Percentiles rank a stretch among this genome's conserved stretches.
Conservation (phyloP, 768 basidiomycete species). For the Tephrocybe sp. region DNA sequence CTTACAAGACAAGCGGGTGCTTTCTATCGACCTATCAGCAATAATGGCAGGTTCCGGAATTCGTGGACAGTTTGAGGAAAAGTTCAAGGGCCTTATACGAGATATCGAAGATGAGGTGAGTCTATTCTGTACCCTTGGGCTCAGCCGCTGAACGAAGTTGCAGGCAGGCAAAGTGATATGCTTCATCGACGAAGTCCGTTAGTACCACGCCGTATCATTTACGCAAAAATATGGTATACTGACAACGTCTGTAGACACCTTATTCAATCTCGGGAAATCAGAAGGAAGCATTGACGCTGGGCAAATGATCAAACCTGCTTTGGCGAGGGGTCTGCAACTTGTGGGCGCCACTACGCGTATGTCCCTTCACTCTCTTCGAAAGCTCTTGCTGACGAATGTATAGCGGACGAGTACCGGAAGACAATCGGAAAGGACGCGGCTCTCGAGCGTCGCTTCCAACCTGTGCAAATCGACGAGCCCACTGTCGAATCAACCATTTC, state of each 20-base stretch:
- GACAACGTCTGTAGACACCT: slow-evolving; percentile 44
- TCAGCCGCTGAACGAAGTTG: slow-evolving; percentile 2
- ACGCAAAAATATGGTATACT: too few species aligned
- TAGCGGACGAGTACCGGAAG: slow-evolving; percentile 86
- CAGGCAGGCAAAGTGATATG: slow-evolving; percentile 79
- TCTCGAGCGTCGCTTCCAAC: slow-evolving; percentile 88
- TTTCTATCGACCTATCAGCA: slow-evolving; percentile 79
- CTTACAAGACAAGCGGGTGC: slow-evolving; percentile 81
- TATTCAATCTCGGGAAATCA: slow-evolving; percentile 87
- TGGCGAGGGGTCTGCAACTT: slow-evolving; percentile 83
- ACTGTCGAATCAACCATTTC: slow-evolving; percentile 81
- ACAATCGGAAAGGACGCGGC: slow-evolving; percentile 92
- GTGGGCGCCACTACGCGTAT: slow-evolving; percentile 88
- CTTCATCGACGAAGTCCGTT: slow-evolving; percentile 93
- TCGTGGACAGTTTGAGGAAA: slow-evolving; percentile 90
- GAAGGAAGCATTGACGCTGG: slow-evolving; percentile 93
- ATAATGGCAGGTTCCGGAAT: slow-evolving; percentile 90
- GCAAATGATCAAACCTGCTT: slow-evolving; percentile 90
- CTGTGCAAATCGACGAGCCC: slow-evolving; percentile 85
- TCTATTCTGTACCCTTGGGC: slow-evolving; percentile 17
- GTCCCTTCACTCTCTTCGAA: slow-evolving; percentile 22
- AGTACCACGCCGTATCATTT: slow-evolving; percentile 29
- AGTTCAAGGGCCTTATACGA: slow-evolving; percentile 84
- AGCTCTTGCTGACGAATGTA: background rate
- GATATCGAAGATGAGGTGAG: slow-evolving; percentile 84